Conservation (phyloP, 768 basidiomycete genomes). For the Rossbeevera mucosa region DNA sequence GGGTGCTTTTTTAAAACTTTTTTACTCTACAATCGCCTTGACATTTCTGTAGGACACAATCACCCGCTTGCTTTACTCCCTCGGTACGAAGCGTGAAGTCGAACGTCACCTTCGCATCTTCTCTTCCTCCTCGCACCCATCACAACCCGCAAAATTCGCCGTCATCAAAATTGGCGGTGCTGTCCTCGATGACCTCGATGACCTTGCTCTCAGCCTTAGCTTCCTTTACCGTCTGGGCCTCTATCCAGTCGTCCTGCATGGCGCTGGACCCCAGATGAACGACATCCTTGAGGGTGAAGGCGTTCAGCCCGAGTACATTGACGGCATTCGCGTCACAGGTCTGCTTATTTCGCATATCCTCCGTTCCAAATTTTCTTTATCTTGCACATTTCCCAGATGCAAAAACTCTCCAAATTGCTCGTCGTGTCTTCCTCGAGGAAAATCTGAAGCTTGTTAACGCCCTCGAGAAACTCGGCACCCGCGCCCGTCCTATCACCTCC, state of each 20-base stretch:
- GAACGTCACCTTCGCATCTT: conserved; percentile 98
- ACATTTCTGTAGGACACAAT: conserved; percentile 79
- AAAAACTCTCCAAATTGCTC: conserved; percentile 90
- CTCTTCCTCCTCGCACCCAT: conserved; percentile 84
- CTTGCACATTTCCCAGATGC: conserved; percentile 52
- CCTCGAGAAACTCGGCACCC: conserved; percentile 90
- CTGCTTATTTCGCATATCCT: conserved; percentile 21
- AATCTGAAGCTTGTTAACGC: conserved; percentile 93
- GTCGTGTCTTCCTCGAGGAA: conserved; percentile 95
- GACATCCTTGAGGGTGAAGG: conserved; percentile 90
- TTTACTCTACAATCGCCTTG: not conserved
- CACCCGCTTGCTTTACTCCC: conserved; percentile 91
- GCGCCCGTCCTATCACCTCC: conserved; percentile 95
- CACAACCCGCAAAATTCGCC: conserved; percentile 90
- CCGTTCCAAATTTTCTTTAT: not conserved
- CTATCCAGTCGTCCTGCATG: conserved; percentile 97
- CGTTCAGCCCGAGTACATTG: conserved; percentile 92
- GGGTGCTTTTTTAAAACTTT: conserved; percentile 45
- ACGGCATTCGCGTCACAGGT: conserved; percentile 97
- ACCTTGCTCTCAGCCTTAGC: conserved; percentile 90
- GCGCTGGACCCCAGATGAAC: conserved; percentile 93
- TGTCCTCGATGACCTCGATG: conserved; percentile 87
- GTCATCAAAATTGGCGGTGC: conserved; percentile 99
- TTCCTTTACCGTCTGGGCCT: conserved; percentile 96
- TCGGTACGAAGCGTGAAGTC: conserved; percentile 96